Conservation (phyloP, 2,329 filamentous ascomycete species). For the Cytospora chrysosperma region DNA sequence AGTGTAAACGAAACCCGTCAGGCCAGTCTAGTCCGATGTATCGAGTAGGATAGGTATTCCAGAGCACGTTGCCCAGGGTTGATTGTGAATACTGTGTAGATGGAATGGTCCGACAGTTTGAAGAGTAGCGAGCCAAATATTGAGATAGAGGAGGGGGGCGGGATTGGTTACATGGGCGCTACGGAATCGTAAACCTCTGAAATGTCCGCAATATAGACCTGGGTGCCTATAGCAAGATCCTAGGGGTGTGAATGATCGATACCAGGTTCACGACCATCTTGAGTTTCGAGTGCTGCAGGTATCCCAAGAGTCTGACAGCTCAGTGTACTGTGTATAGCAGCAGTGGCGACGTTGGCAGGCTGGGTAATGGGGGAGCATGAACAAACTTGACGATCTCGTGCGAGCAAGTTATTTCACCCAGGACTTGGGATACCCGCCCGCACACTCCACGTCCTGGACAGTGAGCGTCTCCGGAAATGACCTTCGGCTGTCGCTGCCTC, state of each 20-base stretch:
- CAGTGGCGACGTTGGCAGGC: slow-evolving; percentile 14
- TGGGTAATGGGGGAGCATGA: background rate
- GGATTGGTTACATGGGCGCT: slow-evolving; percentile 4
- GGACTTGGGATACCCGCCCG: background rate
- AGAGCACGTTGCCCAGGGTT: background rate
- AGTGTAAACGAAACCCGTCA: too few species aligned
- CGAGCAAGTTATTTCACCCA: slow-evolving; percentile 14
- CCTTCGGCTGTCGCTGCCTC: background rate
- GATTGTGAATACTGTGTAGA: slow-evolving; percentile 3
- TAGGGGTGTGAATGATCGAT: slow-evolving; percentile 17
- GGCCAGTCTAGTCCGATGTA: background rate
- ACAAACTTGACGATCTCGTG: slow-evolving; percentile 4
- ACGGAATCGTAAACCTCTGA: slow-evolving; percentile 1
- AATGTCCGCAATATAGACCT: slow-evolving; percentile 10
- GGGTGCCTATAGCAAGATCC: slow-evolving; percentile 12
- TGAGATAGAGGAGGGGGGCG: slow-evolving; percentile 4
- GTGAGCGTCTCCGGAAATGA: background rate
- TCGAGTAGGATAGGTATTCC: background rate
- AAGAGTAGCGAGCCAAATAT: slow-evolving; percentile 8
- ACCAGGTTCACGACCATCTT: slow-evolving; percentile 12
- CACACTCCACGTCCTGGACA: background rate
- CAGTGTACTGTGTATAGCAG: too few species aligned
- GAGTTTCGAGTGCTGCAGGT: slow-evolving; percentile 19
- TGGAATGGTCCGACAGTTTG: slow-evolving; percentile 9
- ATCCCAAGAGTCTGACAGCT: slow-evolving; percentile 7